phyloP scores from a whole-genome alignment of 345 rosid genomes.

The Durio zibethinus region DNA sequence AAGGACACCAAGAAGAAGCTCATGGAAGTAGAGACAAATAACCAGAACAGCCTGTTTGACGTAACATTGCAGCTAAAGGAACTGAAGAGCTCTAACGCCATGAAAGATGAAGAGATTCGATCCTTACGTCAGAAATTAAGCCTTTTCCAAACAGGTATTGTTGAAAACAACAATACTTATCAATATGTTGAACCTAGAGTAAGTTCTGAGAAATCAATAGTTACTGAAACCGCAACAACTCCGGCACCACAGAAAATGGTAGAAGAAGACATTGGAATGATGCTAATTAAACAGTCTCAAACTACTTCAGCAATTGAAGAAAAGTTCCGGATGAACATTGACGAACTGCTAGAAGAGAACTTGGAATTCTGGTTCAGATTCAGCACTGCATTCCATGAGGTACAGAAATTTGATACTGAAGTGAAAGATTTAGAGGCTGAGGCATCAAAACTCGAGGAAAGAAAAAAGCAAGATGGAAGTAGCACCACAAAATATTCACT shows the following conservation, averaged over 20 bases:
- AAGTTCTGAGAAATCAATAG: slow-evolving; percentile 23
- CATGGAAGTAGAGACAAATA: slow-evolving; percentile 38
- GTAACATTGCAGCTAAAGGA: slow-evolving; percentile 35
- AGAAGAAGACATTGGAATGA: slow-evolving; percentile 32
- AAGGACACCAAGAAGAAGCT: slow-evolving; percentile 78
- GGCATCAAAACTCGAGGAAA: slow-evolving; percentile 49
- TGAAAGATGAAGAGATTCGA: slow-evolving; percentile 75
- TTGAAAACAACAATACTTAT: slow-evolving; percentile 31
- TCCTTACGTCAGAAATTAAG: slow-evolving; percentile 54
- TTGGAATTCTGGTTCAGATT: slow-evolving; percentile 80
- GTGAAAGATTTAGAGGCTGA: slow-evolving; percentile 67
- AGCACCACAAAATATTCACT: slow-evolving; percentile 34
- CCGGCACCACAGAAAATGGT: slow-evolving; percentile 28
- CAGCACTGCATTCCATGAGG: slow-evolving; percentile 65
- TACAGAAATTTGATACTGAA: slow-evolving; percentile 68
- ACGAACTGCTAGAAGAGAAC: slow-evolving; percentile 75
- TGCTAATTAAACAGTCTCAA: slow-evolving; percentile 34
- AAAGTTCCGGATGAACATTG: slow-evolving; percentile 52
- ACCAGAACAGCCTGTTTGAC: slow-evolving; percentile 31
- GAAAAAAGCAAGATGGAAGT: slow-evolving; percentile 57
- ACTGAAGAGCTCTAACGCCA: slow-evolving; percentile 47
- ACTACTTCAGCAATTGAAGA: slow-evolving; percentile 45
- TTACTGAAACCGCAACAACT: slow-evolving; percentile 25
- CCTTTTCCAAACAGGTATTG: slow-evolving; percentile 51
- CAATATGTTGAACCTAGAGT: not conserved